Percentiles rank a stretch among this genome's conserved stretches.
These are phyloP conservation scores for Starmerella stigmatis DNA, from an alignment of 805 yeast genomes.

Conservation along the genomic window DNA sequence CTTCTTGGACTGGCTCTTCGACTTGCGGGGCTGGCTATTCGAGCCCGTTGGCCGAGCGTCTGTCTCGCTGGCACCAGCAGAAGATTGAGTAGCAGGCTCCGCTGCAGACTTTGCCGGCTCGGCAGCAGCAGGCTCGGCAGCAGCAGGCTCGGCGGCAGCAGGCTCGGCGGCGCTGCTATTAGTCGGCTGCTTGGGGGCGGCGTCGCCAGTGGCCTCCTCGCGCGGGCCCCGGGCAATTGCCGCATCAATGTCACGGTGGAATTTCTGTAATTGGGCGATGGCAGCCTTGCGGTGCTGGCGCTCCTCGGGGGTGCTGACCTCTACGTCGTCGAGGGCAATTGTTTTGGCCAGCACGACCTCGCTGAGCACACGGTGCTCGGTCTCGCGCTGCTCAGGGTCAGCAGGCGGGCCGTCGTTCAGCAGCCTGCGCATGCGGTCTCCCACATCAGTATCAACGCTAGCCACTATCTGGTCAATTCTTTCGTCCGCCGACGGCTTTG, in stretches of 20 bases:
- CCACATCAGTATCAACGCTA: slow-evolving; percentile 26
- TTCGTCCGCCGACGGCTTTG: slow-evolving; percentile 19
- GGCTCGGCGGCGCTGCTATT: no score
- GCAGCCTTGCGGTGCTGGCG: slow-evolving; percentile 29
- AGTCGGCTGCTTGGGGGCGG: no score
- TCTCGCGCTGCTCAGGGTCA: slow-evolving; percentile 23
- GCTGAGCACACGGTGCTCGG: slow-evolving; percentile 28
- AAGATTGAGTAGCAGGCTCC: background rate
- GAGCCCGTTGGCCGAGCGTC: no score
- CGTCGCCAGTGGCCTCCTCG: no score
- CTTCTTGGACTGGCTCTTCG: slow-evolving; percentile 1
- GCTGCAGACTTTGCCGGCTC: background rate
- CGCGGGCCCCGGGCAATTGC: slow-evolving; percentile 14
- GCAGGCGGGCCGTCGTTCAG: slow-evolving; percentile 21
- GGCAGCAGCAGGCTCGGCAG: background rate
- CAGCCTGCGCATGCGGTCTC: slow-evolving; percentile 21
- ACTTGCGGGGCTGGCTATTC: slow-evolving; percentile 4
- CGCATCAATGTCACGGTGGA: slow-evolving; percentile 27
- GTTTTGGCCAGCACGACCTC: slow-evolving; percentile 31
- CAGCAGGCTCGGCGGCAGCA: no score
- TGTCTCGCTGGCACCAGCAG: no score
- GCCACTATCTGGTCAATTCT: slow-evolving; percentile 25
- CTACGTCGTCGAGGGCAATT: slow-evolving; percentile 30
- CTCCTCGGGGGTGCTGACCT: slow-evolving; percentile 28
- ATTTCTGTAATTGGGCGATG: slow-evolving; percentile 29